phyloP scores from a whole-genome alignment of 306 rosid species.

The Hippophae rhamnoides region DNA sequence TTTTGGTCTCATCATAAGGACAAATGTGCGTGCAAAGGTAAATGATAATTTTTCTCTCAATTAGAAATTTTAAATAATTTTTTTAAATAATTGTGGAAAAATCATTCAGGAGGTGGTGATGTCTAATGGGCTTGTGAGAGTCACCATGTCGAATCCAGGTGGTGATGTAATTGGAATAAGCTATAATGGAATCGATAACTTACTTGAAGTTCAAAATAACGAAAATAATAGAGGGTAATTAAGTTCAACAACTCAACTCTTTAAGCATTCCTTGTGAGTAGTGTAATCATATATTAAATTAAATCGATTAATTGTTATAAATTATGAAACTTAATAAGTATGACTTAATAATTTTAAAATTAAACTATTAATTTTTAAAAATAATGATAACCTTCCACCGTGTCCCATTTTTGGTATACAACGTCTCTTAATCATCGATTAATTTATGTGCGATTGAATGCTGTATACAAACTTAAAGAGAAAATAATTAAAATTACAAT shows the following conservation, averaged over 20 bases:
- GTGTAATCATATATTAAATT: too few species aligned
- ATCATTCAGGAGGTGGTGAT: slow-evolving; percentile 7
- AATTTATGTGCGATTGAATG: too few species aligned
- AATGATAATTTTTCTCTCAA: not conserved
- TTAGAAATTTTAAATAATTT: not conserved
- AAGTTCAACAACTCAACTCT: not conserved
- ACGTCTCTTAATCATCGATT: too few species aligned
- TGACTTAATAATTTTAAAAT: too few species aligned
- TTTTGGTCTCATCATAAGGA: slow-evolving; percentile 3
- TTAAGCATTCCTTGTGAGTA: not conserved
- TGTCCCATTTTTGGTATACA: too few species aligned
- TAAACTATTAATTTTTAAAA: too few species aligned
- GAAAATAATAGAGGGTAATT: slow-evolving; percentile 15
- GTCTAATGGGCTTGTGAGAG: slow-evolving; percentile 12
- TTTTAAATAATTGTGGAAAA: not conserved
- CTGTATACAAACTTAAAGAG: too few species aligned
- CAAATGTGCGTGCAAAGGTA: slow-evolving; percentile 9
- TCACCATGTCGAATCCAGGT: slow-evolving; percentile 16
- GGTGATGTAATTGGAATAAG: slow-evolving; percentile 18
- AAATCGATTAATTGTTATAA: too few species aligned
- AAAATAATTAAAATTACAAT: too few species aligned
- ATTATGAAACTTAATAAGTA: too few species aligned
- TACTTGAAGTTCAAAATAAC: slow-evolving; percentile 3
- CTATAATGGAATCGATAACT: slow-evolving; percentile 15
- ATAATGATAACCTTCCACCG: too few species aligned